Base-by-base conservation (phyloP, 805 yeast species). In the Saturnispora halmiae region DNA sequence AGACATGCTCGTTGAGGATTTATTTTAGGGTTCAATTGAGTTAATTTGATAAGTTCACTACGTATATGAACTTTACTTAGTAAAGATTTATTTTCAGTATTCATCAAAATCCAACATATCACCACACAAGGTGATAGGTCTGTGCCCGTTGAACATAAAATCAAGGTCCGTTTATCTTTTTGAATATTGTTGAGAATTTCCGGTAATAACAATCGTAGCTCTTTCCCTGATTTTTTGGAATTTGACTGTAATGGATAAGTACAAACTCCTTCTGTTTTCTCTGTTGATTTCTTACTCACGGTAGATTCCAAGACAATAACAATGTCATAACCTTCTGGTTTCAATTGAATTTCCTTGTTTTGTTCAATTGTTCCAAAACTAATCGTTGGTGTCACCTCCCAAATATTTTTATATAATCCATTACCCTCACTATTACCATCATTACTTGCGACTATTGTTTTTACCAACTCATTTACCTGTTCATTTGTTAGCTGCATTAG, bases 1-100 rank as follows among this genome's bases (percentile, higher is more conserved):
- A 84, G 61, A 0, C 94, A 81, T 9, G 84, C 77, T 37, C 95
- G 64, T 41, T 87, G 77, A 0, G 95, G 94, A 45, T 84, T 82
- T 4, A 73, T 73, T 31, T 69, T 72, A n/a, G 71, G 55, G 6
- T 61, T 55, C 2, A 43, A 14, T 3, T 67, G 59, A 14, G 71
- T 64, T 3, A 85, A 50, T 34, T 55, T 56, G 2, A 76, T 70
- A 24, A 85, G 59, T 41, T 81, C 78, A 43, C 67, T 68, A 42
- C 76, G 70, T 4, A 58, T 50, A 1, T 36, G 9, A 3, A 40
- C 39, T 28, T 58, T 58, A 20, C 46, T 45, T 2, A 52, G n/a
- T n/a, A n/a, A n/a, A n/a, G n/a, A n/a, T n/a, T n/a, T n/a, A n/a
- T n/a, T n/a, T n/a, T n/a, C n/a, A n/a, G n/a, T 79, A 42, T 62